These are phyloP conservation scores for Bidens hawaiensis DNA, from an alignment of 140 eudicot species.

Conservation along the genomic window DNA sequence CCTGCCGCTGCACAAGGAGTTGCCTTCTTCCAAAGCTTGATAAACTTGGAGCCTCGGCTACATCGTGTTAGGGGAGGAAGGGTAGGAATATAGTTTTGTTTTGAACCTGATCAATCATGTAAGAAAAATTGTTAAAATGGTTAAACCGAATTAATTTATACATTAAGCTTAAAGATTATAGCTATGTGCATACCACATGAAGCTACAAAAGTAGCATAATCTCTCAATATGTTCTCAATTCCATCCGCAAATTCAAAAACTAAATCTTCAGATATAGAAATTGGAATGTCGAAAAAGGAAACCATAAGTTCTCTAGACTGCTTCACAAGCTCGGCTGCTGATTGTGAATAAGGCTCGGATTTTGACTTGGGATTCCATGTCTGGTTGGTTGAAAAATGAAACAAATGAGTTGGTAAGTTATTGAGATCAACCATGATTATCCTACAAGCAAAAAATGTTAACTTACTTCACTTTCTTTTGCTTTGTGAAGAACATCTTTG, in stretches of 20 bases:
- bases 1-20: constrained; percentile 55
- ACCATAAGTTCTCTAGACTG: constrained; percentile 58
- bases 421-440: too few relatives aligned
- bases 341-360: constrained; percentile 77
- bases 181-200: too few relatives aligned
- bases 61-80: constrained; percentile 93
- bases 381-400: too few relatives aligned
- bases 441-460: too few relatives aligned
- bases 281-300: constrained; percentile 67
- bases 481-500: constrained; percentile 51
- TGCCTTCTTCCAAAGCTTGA: constrained; percentile 71
- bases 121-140: too few relatives aligned
- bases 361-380: constrained; percentile 97
- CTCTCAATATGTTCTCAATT: constrained; percentile 54
- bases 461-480: constrained; percentile 79
- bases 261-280: constrained; percentile 55
- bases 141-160: too few relatives aligned
- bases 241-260: constrained; percentile 67
- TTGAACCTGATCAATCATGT: too few relatives aligned
- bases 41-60: constrained; percentile 58
- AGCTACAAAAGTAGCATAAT: constrained; percentile 59
- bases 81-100: constrained; percentile 71
- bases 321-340: constrained; percentile 66
- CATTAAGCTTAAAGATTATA: too few relatives aligned
- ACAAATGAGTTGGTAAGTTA: too few relatives aligned